Percentiles rank a stretch among this genome's conserved stretches.
phyloP scores from a whole-genome alignment of 1,139 yeast species.

The Geotrichum restrictum region DNA sequence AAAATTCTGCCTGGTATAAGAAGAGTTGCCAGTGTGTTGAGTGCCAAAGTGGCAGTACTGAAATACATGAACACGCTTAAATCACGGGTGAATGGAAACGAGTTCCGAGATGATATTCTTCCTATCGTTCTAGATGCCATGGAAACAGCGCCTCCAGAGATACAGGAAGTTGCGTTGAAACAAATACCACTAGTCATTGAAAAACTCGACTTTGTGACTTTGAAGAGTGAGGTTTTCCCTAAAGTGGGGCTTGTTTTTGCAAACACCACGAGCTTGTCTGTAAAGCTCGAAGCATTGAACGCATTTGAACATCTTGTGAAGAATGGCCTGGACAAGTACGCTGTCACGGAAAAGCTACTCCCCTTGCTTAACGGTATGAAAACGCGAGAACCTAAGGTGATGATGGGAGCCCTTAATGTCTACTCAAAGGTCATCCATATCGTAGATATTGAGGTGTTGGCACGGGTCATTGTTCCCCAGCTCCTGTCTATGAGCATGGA shows the following conservation, averaged over 20 bases:
- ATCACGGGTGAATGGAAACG: conserved; percentile 48
- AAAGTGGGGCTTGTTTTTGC: conserved; percentile 67
- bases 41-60: conserved; percentile 52
- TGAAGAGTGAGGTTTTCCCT: conserved; percentile 73
- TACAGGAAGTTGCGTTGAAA: conserved; percentile 58
- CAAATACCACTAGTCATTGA: conserved; percentile 46
- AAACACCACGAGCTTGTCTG: conserved; percentile 75
- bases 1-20: conserved; percentile 53
- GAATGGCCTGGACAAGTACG: conserved; percentile 64
- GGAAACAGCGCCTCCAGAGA: conserved; percentile 39
- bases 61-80: conserved; percentile 53
- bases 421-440: conserved; percentile 43
- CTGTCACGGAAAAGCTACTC: conserved; percentile 69
- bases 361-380: conserved; percentile 73
- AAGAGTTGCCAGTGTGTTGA: conserved; percentile 47
- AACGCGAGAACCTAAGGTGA: conserved; percentile 68
- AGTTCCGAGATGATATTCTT: conserved; percentile 40
- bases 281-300: conserved; percentile 66
- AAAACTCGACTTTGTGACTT: conserved; percentile 63
- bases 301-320: conserved; percentile 59
- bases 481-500: conserved; percentile 49
- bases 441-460: conserved; percentile 45
- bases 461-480: conserved; percentile 49
- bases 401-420: conserved; percentile 52
- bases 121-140: conserved; percentile 38